Base-by-base conservation (phyloP, 768 basidiomycete species). In the Tulasnella sp. region DNA sequence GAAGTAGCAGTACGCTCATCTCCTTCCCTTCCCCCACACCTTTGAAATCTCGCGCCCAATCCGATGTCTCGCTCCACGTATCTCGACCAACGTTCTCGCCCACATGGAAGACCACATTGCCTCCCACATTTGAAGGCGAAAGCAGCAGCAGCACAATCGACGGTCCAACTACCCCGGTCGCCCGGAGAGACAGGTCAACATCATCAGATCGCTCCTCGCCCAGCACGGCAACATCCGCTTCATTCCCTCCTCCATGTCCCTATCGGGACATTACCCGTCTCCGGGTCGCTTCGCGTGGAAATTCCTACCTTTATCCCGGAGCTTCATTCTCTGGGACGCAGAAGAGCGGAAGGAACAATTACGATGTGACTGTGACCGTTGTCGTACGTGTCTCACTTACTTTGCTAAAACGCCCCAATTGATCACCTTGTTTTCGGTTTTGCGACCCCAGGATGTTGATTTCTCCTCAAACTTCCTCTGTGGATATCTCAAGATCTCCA, bases 361-460 rank as follows among this genome's bases (percentile, higher is more conserved):
- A 97, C 76, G 90, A 95, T 63, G 95, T 97, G 43, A 86, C 82
- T 67, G 91, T 98, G 59, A 86, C 85, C 59, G 87, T 98, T 56
- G 82, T 91, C 70, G 91, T 95, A 71, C 68, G 90, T 83, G 26
- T 54, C 68, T 29, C 32, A 13, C 8, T 15, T 44, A 19, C 19
- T 2, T 26, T 26, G 15, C 34, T 53, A 13, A 23, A 53, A 53
- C 27, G 50, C 50, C 21, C 50, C n/a, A 17, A n/a, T 27, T 24
- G 23, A n/a, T 2, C 4, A 4, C 32, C 38, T 53, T 23, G 52
- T 19, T 41, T 32, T 34, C 42, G 32, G 38, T 41, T 30, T 29
- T 26, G n/a, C 17, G 42, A 13, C 21, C 2, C 4, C 68, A 93
- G 91, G 89, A 95, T 64, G 90, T 96, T 66, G 88, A 95, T 70